Conservation (phyloP, 2,329 filamentous ascomycete species). For the Ophiocordyceps camponoti-saundersi region DNA sequence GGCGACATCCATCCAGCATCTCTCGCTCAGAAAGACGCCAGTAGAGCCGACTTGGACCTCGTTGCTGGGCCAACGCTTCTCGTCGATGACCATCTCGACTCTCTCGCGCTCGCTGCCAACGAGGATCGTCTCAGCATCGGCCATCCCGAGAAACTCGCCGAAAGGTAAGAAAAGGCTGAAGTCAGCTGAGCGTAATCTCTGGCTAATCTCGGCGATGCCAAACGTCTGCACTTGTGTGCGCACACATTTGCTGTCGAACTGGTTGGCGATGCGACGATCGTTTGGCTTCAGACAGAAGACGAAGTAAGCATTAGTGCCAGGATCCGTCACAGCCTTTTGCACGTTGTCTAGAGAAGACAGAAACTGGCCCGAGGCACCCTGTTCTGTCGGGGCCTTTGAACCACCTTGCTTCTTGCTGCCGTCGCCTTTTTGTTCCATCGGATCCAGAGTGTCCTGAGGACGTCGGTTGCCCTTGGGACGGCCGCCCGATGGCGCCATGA, state of each 20-base stretch:
- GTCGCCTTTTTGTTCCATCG: conserved; percentile 32
- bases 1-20: conserved; percentile 85
- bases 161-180: conserved; percentile 95
- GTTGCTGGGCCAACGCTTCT: conserved; percentile 81
- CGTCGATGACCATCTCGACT: conserved; percentile 77
- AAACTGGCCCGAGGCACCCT: conserved; percentile 88
- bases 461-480: conserved; percentile 17
- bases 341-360: conserved; percentile 79
- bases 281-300: conserved; percentile 97
- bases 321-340: conserved; percentile 65
- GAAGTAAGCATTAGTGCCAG: conserved; percentile 85
- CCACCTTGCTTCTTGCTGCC: conserved; percentile 20
- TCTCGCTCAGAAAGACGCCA: conserved; percentile 86
- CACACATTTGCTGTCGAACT: conserved; percentile 98
- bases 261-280: conserved; percentile 89
- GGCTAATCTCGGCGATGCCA: conserved; percentile 92
- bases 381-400: conserved; percentile 29
- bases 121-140: conserved; percentile 68
- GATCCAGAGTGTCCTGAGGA: conserved; percentile 25
- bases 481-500: conserved; percentile 64
- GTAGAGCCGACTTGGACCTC: conserved; percentile 84
- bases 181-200: conserved; percentile 79
- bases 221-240: conserved; percentile 87
- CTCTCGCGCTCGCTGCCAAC: conserved; percentile 90
- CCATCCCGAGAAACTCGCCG: conserved; percentile 80